Base-by-base conservation (phyloP, 306 rosid species). In the Alnus glutinosa region DNA sequence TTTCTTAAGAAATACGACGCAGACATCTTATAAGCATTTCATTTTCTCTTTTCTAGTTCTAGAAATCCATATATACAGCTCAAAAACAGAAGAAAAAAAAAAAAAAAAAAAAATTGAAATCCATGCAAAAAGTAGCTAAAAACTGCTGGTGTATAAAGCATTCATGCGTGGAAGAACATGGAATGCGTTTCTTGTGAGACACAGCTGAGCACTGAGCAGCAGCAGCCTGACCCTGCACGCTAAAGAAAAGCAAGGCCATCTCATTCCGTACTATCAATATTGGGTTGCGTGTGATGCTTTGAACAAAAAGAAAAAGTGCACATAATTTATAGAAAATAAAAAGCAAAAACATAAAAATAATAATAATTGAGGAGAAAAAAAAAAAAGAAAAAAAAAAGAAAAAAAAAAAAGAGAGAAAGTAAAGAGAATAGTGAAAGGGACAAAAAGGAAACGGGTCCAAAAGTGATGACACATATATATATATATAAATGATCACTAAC, bases 371-470 rank as follows among this genome's bases (percentile, higher is more conserved):
- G 44, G 44, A 23, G 28, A 23, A 23, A 23, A 23, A 23, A 23
- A 34, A 34, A 1, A 34, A 34, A 34, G 1, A 64, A 9, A 74
- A 48, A 75, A 10, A 73, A 61, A 66, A 61, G 61, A 7, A 44
- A 37, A 11, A 14, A 16, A 42, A 72, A 73, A 57, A 5, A 37
- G 14, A 15, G 1, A 13, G n/a, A 18, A 39, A 16, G 18, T 42
- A 30, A 4, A 58, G 57, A 55, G 71, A 80, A 63, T 8, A 46
- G 70, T 71, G 87, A 82, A 82, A 85, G 61, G 82, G 86, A 85
- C 87, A 83, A 89, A 88, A 89, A 78, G 85, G 82, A 63, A 6
- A 79, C 73, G 83, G 91, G 79, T 9, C 85, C 82, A 66, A 77
- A 71, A 42, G 81, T 73, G 77, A 76, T 51, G 39, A 71, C 64